These are phyloP conservation scores for Chytriomyces hyalinus DNA, from an alignment of 192 early-diverging fungal genomes.

Conservation along the genomic window DNA sequence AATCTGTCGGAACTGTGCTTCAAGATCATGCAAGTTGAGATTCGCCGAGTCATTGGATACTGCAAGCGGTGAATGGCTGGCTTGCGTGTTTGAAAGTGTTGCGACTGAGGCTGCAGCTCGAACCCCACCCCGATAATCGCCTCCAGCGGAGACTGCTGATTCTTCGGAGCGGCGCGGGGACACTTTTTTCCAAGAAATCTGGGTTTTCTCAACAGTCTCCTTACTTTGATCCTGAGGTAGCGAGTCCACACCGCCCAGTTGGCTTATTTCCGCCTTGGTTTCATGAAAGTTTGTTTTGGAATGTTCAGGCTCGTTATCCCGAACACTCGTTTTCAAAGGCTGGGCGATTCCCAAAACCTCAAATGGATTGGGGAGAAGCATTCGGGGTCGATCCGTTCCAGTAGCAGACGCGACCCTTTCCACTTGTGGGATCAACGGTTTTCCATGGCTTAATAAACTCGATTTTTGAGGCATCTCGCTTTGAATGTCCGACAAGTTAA, in stretches of 20 bases:
- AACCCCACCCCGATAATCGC: constrained; percentile 3
- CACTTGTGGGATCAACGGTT: too few relatives aligned
- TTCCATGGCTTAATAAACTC: too few relatives aligned
- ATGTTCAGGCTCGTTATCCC: background rate
- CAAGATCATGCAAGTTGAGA: background rate
- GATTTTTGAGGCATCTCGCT: too few relatives aligned
- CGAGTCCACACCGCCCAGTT: too few relatives aligned
- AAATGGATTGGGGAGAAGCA: constrained; percentile 21
- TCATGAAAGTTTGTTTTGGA: background rate
- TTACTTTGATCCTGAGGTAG: too few relatives aligned
- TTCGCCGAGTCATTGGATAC: too few relatives aligned
- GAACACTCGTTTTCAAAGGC: background rate
- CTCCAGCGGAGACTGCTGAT: background rate
- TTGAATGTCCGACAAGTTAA: too few relatives aligned
- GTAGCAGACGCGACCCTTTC: too few relatives aligned
- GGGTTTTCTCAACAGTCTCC: background rate
- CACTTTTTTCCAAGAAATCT: background rate
- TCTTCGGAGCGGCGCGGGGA: background rate
- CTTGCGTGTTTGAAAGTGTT: background rate
- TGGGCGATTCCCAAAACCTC: constrained; percentile 24
- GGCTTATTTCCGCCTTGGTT: background rate
- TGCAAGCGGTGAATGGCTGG: background rate
- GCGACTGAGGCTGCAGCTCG: background rate
- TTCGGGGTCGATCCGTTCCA: background rate
- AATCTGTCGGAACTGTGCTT: background rate